Conservation (phyloP, 1,284 basidiomycete genomes). For the Fistulina hepatica region DNA sequence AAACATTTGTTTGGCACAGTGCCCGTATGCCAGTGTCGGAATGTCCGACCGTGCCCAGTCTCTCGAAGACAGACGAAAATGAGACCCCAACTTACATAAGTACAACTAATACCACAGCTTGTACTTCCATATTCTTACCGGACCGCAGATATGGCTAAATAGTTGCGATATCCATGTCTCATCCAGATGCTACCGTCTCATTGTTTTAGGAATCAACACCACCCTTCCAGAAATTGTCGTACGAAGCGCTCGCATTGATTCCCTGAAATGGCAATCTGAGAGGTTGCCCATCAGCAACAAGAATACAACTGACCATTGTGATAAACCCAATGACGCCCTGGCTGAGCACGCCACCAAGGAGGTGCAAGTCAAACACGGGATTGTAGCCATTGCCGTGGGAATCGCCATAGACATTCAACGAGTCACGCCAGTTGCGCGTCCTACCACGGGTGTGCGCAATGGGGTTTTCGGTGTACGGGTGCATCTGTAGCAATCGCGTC, state of each 20-base stretch:
- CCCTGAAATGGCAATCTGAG: slow-evolving; percentile 20
- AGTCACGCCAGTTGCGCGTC: slow-evolving; percentile 38
- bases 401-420: slow-evolving; percentile 38
- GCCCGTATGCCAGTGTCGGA: too few species aligned
- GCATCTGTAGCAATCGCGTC: slow-evolving; percentile 25
- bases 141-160: too few species aligned
- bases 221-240: slow-evolving; percentile 32
- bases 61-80: too few species aligned
- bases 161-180: too few species aligned
- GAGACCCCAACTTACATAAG: too few species aligned
- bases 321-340: slow-evolving; percentile 41
- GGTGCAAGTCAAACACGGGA: slow-evolving; percentile 37
- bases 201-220: too few species aligned
- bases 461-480: slow-evolving; percentile 37
- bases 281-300: not conserved
- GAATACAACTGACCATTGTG: slow-evolving; percentile 30
- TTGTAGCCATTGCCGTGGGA: slow-evolving; percentile 34
- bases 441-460: slow-evolving; percentile 33
- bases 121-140: too few species aligned
- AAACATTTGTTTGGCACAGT: too few species aligned
- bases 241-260: slow-evolving; percentile 34
- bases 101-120: too few species aligned
- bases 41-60: too few species aligned
- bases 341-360: slow-evolving; percentile 35
- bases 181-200: too few species aligned